phyloP scores from a whole-genome alignment of 2,329 filamentous ascomycete genomes.

The Cladophialophora yegresii region DNA sequence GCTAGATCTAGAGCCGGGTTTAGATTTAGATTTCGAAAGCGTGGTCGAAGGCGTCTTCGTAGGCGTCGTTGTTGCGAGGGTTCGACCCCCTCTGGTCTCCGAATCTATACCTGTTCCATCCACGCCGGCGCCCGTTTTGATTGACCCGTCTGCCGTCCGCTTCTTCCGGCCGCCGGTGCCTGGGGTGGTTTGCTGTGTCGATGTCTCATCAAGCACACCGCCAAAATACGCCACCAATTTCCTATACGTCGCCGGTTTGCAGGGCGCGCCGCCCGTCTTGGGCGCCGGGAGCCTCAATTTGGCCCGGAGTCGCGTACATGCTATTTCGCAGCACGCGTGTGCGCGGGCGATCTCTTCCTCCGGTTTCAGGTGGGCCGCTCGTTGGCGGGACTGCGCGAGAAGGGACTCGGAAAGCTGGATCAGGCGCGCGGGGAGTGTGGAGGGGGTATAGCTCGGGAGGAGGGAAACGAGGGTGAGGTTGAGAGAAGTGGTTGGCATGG shows the following conservation, averaged over 20 bases:
- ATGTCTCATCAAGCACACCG: constrained; percentile 60
- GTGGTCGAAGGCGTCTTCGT: too few species aligned
- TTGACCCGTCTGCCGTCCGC: constrained; percentile 30
- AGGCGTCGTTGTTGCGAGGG: constrained; percentile 11
- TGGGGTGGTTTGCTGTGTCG: constrained; percentile 37
- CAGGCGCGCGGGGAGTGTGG: constrained; percentile 53
- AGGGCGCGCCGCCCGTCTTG: constrained; percentile 67
- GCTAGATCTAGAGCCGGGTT: neutral
- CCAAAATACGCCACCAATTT: constrained; percentile 81
- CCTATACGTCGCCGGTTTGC: constrained; percentile 77
- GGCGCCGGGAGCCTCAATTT: constrained; percentile 74
- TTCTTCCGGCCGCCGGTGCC: constrained; percentile 25
- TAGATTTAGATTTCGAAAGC: constrained; percentile 2
- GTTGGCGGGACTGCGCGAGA: constrained; percentile 76
- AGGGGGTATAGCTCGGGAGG: constrained; percentile 62
- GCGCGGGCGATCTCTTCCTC: constrained; percentile 85
- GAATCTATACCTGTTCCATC: neutral
- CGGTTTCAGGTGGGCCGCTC: constrained; percentile 73
- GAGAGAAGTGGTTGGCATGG: constrained; percentile 51
- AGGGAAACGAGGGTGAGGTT: constrained; percentile 73
- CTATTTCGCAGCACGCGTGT: constrained; percentile 84
- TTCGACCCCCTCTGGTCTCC: neutral
- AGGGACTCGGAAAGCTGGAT: constrained; percentile 71
- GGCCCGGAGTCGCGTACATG: constrained; percentile 81
- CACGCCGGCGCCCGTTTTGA: neutral